Evolutionary conservation across 2,329 filamentous ascomycete species (phyloP).

Genomic region (Fusarium tjaetaba): DNA sequence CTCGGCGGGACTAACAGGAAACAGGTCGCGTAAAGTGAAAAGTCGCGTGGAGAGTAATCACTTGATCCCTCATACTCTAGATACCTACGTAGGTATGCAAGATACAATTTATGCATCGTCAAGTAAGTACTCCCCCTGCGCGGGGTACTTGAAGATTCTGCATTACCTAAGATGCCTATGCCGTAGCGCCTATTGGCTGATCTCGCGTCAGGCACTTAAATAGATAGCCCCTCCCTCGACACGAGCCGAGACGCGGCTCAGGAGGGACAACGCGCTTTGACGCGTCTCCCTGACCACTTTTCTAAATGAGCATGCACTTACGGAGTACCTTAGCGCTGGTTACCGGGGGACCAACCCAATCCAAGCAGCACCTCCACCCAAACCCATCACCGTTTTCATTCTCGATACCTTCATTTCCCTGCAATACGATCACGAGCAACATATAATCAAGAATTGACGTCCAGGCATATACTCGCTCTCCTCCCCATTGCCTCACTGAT

Average conservation of each 20-base stretch:
- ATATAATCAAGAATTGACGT: background rate
- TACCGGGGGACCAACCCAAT: conserved; percentile 32
- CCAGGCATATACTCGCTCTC: background rate
- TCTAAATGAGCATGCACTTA: conserved; percentile 19
- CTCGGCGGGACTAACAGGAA: background rate
- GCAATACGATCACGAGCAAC: conserved; percentile 2
- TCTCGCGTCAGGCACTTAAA: conserved; percentile 17
- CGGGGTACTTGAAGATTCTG: background rate
- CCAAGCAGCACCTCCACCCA: conserved; percentile 17
- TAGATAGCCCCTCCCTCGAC: conserved; percentile 13
- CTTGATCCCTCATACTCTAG: background rate
- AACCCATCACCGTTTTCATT: conserved; percentile 1
- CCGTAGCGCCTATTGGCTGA: conserved; percentile 10
- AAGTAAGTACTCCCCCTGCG: background rate
- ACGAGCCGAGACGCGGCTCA: conserved; percentile 24
- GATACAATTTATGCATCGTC: conserved; percentile 1
- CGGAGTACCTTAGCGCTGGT: conserved; percentile 2
- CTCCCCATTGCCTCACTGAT: conserved; percentile 15
- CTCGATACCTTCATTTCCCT: conserved; percentile 10
- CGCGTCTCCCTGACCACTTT: conserved; percentile 37
- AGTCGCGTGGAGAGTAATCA: conserved; percentile 6
- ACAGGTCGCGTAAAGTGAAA: conserved; percentile 4
- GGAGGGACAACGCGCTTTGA: conserved; percentile 17
- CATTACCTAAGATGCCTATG: background rate
- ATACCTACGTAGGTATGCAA: background rate